phyloP scores from a whole-genome alignment of 305 asterid species.

The Rubia occidens region DNA sequence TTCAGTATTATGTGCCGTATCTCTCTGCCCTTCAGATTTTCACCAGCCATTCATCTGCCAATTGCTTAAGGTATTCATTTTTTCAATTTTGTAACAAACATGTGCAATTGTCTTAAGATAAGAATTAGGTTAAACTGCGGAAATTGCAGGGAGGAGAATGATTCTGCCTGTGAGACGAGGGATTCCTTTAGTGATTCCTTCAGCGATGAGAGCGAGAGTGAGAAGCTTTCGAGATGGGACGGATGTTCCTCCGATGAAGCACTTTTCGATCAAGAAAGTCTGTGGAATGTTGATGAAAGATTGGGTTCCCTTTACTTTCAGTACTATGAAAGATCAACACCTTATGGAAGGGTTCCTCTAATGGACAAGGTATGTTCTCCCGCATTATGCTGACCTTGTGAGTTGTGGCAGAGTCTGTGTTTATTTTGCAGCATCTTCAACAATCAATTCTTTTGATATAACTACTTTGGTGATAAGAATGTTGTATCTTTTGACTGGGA shows the following conservation, averaged over 20 bases:
- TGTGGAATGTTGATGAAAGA: conserved; percentile 57
- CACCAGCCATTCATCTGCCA: conserved; percentile 9
- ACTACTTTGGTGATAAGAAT: conserved; percentile 22
- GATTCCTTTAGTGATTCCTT: conserved; percentile 19
- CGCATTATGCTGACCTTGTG: not conserved
- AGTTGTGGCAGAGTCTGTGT: not conserved
- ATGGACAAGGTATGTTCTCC: not conserved
- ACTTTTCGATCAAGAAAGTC: not conserved
- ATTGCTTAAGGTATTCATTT: conserved; percentile 49
- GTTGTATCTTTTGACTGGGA: conserved; percentile 29
- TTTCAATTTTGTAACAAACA: conserved; percentile 12
- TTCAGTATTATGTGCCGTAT: conserved; percentile 85
- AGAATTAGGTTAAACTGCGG: conserved; percentile 5
- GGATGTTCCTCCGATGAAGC: too few species aligned
- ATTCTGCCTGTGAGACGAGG: conserved; percentile 65
- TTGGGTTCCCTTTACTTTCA: conserved; percentile 80
- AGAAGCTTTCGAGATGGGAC: too few species aligned
- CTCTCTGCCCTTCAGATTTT: conserved; percentile 91
- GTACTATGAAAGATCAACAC: conserved; percentile 79
- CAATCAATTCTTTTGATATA: too few species aligned
- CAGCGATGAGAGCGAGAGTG: too few species aligned
- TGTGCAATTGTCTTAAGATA: too few species aligned
- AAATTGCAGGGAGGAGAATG: conserved; percentile 63
- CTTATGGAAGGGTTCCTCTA: conserved; percentile 47
- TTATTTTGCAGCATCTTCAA: not conserved